Percentiles rank a stretch among this genome's conserved stretches.
Conservation (phyloP, 1,284 basidiomycete genomes). For the Cerrena zonata region DNA sequence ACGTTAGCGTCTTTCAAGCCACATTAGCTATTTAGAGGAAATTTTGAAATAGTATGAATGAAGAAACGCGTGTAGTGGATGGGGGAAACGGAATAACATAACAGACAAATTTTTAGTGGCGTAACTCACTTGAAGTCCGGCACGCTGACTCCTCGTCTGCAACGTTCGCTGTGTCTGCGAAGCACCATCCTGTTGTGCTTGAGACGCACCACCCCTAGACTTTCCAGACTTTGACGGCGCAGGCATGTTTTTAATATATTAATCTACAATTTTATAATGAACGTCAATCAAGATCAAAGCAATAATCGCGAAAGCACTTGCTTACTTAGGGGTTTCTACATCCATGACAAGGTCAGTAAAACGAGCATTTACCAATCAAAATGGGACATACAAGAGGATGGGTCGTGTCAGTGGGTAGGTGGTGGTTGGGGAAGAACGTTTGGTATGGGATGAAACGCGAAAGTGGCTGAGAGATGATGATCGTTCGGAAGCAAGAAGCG, state of each 20-base stretch:
- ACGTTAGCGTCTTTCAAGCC: no score
- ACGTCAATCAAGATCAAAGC: background rate
- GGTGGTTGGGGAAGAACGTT: background rate
- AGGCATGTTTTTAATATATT: background rate
- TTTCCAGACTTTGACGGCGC: constrained; percentile 15
- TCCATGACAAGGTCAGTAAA: no score
- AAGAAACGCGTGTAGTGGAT: no score
- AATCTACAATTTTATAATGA: background rate
- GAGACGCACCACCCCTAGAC: constrained; percentile 14
- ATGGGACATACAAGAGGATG: background rate
- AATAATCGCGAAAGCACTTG: background rate
- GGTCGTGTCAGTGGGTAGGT: no score
- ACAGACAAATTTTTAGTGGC: no score
- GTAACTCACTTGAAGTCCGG: constrained; percentile 76
- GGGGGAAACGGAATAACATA: no score
- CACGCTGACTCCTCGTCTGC: constrained; percentile 75
- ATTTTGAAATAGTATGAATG: background rate
- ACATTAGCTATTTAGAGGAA: background rate
- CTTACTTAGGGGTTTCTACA: background rate
- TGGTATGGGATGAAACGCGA: constrained; percentile 1
- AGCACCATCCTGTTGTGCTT: constrained; percentile 37
- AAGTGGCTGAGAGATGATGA: constrained; percentile 9
- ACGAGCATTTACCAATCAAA: background rate
- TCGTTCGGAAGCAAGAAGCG: constrained; percentile 7
- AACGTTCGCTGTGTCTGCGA: constrained; percentile 34